Base-by-base conservation (phyloP, 768 basidiomycete species). In the Phlebiopsis gigantea region DNA sequence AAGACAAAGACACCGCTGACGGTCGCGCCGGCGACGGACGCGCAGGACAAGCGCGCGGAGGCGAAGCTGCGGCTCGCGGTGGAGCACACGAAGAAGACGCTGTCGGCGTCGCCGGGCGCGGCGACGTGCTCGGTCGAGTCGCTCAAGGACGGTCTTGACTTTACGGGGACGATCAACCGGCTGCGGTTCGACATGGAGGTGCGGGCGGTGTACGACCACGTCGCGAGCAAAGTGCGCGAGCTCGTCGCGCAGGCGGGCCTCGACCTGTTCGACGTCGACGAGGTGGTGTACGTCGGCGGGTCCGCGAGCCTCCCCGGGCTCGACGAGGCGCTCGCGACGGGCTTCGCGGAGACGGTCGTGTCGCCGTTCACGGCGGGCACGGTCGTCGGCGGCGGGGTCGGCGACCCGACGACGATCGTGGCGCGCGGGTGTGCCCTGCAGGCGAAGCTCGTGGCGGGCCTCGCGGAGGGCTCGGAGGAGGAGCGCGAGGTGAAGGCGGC, bases 71-170 rank as follows among this genome's bases (percentile, higher is more conserved):
- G 88, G 9, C 83, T 98, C 21, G 93, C 94, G 6, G 83, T 97
- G 55, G 94, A 98, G 68, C 88, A 93, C 69, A 96, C 93, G 26
- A 99, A 98, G 74, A 85, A 94, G 62, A 93, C 93, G 0, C 78
- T 98, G 61, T 87, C 85, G 51, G 95, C 96, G 0, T 88, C 87
- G 4, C 81, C 87, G 2, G 88, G 88, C 14, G 90, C 93, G 1
- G 94, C 93, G 1, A 90, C 90, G 1, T 92, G 93, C 72, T 88
- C 90, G 15, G 90, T 99, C 61, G 94, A 97, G 72, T 91, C 89
- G 0, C 80, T 99, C 63, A 96, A 95, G 70, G 94, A 96, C 57
- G 96, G 95, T 1, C 68, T 90, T 34, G 96, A 99, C 72, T 93
- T 87, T 67, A 93, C 90, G 3, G 87, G 84, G 7, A 78, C 81